Evolutionary conservation across 2,329 filamentous ascomycete species (phyloP).

Genomic region (Thielaviopsis populi): DNA sequence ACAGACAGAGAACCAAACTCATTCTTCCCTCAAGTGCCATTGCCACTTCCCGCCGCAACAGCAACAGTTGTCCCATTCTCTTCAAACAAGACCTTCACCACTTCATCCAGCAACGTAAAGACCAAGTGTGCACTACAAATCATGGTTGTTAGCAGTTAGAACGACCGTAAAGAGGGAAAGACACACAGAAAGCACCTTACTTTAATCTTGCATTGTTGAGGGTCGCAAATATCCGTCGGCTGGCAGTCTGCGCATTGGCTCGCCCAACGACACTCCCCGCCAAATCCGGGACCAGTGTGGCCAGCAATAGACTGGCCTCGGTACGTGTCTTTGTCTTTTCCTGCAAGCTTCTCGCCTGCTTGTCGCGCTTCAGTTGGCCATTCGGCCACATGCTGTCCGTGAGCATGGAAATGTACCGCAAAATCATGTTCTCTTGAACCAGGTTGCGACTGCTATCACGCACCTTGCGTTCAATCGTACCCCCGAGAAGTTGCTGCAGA

Average conservation of each 20-base stretch:
- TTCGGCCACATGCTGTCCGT: conserved; percentile 69
- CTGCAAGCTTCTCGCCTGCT: conserved; percentile 43
- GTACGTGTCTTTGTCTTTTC: conserved; percentile 70
- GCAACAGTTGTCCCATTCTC: background rate
- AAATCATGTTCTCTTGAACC: conserved; percentile 61
- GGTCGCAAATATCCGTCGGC: conserved; percentile 74
- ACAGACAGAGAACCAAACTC: background rate
- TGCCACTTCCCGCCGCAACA: background rate
- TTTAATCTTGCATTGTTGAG: conserved; percentile 85
- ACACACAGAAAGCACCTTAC: conserved; percentile 36
- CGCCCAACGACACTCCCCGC: conserved; percentile 87
- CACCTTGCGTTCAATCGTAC: conserved; percentile 90
- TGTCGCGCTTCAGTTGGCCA: conserved; percentile 39
- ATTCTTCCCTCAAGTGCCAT: background rate
- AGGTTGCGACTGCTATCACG: conserved; percentile 65
- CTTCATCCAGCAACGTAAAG: conserved; percentile 57
- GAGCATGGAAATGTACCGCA: conserved; percentile 60
- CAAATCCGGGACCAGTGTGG: conserved; percentile 77
- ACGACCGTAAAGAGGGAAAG: background rate
- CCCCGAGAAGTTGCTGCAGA: conserved; percentile 84
- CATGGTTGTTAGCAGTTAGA: conserved; percentile 18
- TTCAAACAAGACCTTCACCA: conserved; percentile 49
- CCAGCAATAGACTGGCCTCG: conserved; percentile 79
- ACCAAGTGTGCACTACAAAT: conserved; percentile 46
- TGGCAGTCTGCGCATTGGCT: conserved; percentile 79